Evolutionary conservation across 1,284 basidiomycete genomes (phyloP).

Genomic region (Irpex lacteus): DNA sequence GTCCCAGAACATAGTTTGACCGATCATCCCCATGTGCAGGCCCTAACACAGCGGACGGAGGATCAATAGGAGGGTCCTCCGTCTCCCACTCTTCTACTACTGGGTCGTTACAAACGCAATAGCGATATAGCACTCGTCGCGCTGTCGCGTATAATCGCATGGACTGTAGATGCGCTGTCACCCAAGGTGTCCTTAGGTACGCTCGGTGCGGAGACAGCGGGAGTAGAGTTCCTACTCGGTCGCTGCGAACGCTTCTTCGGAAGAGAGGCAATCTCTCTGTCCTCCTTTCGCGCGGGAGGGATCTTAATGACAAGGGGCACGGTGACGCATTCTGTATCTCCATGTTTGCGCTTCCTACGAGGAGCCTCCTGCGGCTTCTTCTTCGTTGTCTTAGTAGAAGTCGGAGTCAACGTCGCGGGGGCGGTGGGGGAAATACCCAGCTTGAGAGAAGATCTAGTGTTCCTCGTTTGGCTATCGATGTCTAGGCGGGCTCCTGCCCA

Average conservation of each 20-base stretch:
- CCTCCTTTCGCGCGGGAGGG: not conserved
- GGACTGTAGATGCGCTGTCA: not conserved
- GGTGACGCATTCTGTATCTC: not conserved
- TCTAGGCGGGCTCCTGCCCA: not conserved
- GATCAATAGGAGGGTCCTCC: not conserved
- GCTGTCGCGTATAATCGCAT: conserved; percentile 9
- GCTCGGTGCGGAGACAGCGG: not conserved
- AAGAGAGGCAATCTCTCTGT: not conserved
- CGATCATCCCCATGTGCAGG: not conserved
- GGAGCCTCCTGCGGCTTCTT: not conserved
- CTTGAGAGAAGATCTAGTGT: not conserved
- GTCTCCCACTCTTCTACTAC: conserved; percentile 10
- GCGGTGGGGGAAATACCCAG: not conserved
- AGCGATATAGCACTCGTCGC: not conserved
- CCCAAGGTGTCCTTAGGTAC: not conserved
- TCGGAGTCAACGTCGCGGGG: not conserved
- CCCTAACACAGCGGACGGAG: not conserved
- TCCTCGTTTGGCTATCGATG: not conserved
- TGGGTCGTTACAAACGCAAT: not conserved
- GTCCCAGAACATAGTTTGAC: not conserved
- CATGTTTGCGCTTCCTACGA: not conserved
- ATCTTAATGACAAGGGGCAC: not conserved
- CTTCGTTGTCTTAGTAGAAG: not conserved
- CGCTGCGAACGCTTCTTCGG: not conserved
- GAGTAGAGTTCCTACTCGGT: not conserved